A percentile compares a stretch with the other conserved stretches of the same genome.
Conservation (phyloP, 306 rosid species). For the Aeschynomene evenia region DNA sequence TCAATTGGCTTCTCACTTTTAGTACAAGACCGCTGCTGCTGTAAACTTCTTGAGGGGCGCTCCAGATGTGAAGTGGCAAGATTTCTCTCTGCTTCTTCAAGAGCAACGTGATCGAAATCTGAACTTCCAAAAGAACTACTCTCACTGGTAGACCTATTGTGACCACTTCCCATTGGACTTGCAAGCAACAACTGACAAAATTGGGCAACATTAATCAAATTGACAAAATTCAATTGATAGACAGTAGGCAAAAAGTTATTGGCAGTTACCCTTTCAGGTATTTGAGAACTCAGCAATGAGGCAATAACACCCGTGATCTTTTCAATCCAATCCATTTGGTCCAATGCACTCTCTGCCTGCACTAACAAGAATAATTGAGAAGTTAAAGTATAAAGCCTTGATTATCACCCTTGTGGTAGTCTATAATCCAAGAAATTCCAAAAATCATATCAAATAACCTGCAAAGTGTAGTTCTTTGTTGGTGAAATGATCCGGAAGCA, state of each 20-base stretch:
- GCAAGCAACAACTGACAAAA: constrained; percentile 73
- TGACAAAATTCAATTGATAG: constrained; percentile 24
- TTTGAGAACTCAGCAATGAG: constrained; percentile 93
- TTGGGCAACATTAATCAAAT: constrained; percentile 28
- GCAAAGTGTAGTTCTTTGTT: constrained; percentile 93
- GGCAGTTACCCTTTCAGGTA: constrained; percentile 86
- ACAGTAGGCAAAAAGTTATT: constrained; percentile 15
- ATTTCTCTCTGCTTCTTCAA: constrained; percentile 84
- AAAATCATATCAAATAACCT: constrained; percentile 57
- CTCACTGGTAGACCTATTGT: constrained; percentile 92
- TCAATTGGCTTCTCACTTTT: constrained; percentile 96
- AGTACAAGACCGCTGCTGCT: constrained; percentile 67
- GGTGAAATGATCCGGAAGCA: constrained; percentile 99
- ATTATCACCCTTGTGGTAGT: constrained; percentile 20
- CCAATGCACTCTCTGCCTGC: constrained; percentile 99
- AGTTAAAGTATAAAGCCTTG: constrained; percentile 36
- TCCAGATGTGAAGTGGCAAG: constrained; percentile 53
- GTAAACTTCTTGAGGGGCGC: constrained; percentile 74
- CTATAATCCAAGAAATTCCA: neutral
- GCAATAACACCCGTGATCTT: constrained; percentile 99
- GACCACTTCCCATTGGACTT: constrained; percentile 97
- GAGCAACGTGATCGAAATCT: constrained; percentile 79
- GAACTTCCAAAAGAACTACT: constrained; percentile 99
- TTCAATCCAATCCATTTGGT: constrained; percentile 99
- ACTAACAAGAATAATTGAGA: constrained; percentile 73